Conservation (phyloP, 202 grass and related monocot genomes). For the Eragrostis tef region DNA sequence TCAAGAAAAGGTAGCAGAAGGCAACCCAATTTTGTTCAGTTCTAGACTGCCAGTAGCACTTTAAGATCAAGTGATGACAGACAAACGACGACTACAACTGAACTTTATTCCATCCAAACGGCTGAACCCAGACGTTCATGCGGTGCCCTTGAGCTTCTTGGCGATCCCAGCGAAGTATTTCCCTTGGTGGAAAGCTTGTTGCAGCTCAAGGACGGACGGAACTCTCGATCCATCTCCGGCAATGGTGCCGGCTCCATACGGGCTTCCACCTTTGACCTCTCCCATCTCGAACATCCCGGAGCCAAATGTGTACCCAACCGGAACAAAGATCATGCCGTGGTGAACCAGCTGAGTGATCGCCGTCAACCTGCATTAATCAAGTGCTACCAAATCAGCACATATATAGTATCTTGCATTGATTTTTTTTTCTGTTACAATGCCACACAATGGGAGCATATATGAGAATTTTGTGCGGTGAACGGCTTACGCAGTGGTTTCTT, state of each 20-base stretch:
- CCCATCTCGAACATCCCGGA: constrained; percentile 69
- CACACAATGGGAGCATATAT: not conserved
- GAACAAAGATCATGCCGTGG: constrained; percentile 84
- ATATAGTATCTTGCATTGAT: too few species aligned
- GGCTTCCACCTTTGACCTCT: constrained; percentile 62
- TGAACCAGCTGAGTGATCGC: constrained; percentile 67
- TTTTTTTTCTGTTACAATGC: too few species aligned
- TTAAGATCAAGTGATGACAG: constrained; percentile 9
- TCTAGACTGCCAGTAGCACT: not conserved
- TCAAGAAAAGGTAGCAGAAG: not conserved
- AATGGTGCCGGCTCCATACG: constrained; percentile 64
- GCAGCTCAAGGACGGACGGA: constrained; percentile 63
- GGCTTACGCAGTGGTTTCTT: constrained; percentile 75
- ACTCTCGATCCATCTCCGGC: constrained; percentile 68
- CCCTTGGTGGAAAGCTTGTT: constrained; percentile 51
- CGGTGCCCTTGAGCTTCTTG: too few species aligned
- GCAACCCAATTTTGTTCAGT: not conserved
- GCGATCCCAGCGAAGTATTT: too few species aligned
- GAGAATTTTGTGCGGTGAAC: not conserved
- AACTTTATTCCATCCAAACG: not conserved
- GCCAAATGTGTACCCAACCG: constrained; percentile 72
- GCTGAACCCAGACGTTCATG: not conserved
- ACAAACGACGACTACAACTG: constrained; percentile 7
- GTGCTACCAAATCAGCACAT: not conserved
- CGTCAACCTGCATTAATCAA: constrained; percentile 54